These are phyloP conservation scores for Zygosaccharomyces gambellarensis DNA, from an alignment of 805 yeast genomes.

Conservation along the genomic window DNA sequence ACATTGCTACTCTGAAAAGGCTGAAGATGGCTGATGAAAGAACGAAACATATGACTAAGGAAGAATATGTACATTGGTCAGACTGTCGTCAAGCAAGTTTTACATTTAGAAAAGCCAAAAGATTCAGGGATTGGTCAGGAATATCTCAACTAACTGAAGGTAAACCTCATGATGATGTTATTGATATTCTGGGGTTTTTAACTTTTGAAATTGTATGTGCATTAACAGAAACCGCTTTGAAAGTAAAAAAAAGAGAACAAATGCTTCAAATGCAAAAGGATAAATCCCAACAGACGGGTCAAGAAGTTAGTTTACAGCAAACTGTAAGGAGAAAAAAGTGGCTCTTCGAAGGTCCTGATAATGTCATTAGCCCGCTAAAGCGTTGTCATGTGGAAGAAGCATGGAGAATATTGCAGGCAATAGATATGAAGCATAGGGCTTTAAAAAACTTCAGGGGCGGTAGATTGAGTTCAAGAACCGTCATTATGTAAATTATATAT, in stretches of 20 bases:
- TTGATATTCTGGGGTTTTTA: slow-evolving; percentile 89
- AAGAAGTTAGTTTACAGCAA: slow-evolving; percentile 36
- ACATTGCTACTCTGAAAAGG: slow-evolving; percentile 79
- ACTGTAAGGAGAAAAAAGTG: slow-evolving; percentile 48
- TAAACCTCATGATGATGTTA: slow-evolving; percentile 91
- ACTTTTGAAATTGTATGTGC: slow-evolving; percentile 97
- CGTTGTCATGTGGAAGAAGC: slow-evolving; percentile 86
- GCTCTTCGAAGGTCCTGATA: slow-evolving; percentile 85
- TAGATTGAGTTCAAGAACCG: slow-evolving; percentile 33
- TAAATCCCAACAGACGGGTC: slow-evolving; percentile 33
- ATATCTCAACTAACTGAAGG: slow-evolving; percentile 77
- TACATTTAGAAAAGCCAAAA: slow-evolving; percentile 88
- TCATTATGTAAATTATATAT: slow-evolving; percentile 27
- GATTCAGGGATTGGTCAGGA: slow-evolving; percentile 96
- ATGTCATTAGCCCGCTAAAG: slow-evolving; percentile 68
- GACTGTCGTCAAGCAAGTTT: slow-evolving; percentile 97
- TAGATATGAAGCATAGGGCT: slow-evolving; percentile 55
- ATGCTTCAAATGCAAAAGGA: slow-evolving; percentile 39
- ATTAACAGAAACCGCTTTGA: slow-evolving; percentile 85
- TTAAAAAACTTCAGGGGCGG: slow-evolving; percentile 62
- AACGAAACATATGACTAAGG: slow-evolving; percentile 88
- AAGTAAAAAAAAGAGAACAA: slow-evolving; percentile 67
- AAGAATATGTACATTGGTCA: slow-evolving; percentile 98
- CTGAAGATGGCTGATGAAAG: slow-evolving; percentile 91
- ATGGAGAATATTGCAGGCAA: slow-evolving; percentile 70